Conservation (phyloP, 1,284 basidiomycete species). For the Xerocomus amazonicus region DNA sequence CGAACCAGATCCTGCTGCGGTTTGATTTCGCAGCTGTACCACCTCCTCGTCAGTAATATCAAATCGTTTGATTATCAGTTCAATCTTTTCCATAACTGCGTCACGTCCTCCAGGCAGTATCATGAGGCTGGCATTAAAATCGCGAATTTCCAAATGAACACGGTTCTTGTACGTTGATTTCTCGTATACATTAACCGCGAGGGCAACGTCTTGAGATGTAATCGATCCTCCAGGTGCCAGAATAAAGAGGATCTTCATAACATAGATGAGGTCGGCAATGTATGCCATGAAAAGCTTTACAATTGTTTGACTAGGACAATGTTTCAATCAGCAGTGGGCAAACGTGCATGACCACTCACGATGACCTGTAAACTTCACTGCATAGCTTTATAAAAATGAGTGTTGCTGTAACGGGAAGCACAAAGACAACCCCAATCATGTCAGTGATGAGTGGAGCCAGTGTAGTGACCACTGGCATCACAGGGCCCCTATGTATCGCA, state of each 20-base stretch:
- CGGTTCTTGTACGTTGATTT: not conserved
- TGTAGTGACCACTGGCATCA: not conserved
- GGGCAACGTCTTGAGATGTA: not conserved
- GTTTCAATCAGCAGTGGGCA: no score
- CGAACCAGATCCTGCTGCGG: no score
- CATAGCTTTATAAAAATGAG: not conserved
- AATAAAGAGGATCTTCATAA: conserved; percentile 10
- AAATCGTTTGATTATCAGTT: no score
- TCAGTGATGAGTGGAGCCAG: not conserved
- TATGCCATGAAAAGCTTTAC: conserved; percentile 3
- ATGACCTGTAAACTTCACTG: not conserved
- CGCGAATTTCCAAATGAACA: not conserved
- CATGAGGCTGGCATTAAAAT: not conserved
- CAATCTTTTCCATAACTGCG: not conserved
- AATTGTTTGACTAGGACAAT: not conserved
- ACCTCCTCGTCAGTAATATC: no score
- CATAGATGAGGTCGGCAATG: conserved; percentile 7
- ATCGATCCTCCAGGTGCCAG: not conserved
- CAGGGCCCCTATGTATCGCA: not conserved
- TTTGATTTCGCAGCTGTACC: no score
- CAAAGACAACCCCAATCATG: not conserved
- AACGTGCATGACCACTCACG: not conserved
- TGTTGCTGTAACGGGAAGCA: not conserved
- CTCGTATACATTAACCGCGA: not conserved
- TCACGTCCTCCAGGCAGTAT: not conserved